A percentile compares a stretch with the other conserved stretches of the same genome.
Evolutionary conservation across 202 grass and related monocot genomes (phyloP).

Genomic region (Saccharum hybrid): DNA sequence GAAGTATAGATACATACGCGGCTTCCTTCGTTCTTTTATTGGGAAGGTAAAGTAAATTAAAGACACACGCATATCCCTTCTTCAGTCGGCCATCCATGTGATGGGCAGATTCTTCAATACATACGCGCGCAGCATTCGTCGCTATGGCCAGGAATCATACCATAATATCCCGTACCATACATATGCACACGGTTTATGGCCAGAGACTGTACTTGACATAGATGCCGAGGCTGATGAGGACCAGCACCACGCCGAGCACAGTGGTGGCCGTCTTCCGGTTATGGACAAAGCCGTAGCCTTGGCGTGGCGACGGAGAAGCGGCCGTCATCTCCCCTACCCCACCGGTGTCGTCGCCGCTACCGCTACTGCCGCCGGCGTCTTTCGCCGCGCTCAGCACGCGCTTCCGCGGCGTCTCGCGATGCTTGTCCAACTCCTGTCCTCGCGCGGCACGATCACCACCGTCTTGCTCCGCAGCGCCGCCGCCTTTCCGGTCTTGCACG

Average conservation of each 20-base stretch:
- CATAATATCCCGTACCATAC: too few species aligned
- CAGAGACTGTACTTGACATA: slow-evolving; percentile 45
- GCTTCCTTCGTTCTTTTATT: too few species aligned
- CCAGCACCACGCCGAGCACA: slow-evolving; percentile 43
- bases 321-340: not conserved
- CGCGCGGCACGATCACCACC: not conserved
- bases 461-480: not conserved
- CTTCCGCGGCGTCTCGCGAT: not conserved
- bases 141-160: too few species aligned
- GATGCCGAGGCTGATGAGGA: slow-evolving; percentile 45
- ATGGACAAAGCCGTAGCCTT: slow-evolving; percentile 23
- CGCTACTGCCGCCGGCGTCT: not conserved
- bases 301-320: not conserved
- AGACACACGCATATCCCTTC: not conserved
- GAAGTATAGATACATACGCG: too few species aligned
- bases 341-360: not conserved
- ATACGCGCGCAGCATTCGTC: not conserved
- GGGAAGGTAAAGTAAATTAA: not conserved
- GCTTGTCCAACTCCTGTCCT: not conserved
- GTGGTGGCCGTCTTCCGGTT: slow-evolving; percentile 29
- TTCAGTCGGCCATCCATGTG: not conserved
- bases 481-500: not conserved
- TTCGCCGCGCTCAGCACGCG: not conserved
- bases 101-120: not conserved
- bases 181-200: slow-evolving; percentile 4